Base-by-base conservation (phyloP, 106 monocot genomes). In the Platanthera guangdongensis region DNA sequence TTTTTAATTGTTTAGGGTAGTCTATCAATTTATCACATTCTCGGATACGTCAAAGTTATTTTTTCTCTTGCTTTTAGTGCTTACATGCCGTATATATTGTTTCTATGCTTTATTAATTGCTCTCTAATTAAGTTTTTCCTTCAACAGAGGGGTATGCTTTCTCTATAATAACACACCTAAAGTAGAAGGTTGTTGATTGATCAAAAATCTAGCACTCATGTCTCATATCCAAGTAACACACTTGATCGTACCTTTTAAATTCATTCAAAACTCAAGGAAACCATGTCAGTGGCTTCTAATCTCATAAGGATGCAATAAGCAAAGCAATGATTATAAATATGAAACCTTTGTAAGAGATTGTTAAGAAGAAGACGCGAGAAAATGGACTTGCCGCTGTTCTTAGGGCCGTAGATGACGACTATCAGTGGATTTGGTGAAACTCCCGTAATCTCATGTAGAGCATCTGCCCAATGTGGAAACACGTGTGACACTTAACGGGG, bases 81-180 rank as follows among this genome's bases (percentile, higher is more conserved):
- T 25, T 25, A 25, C 25, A 25, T 25, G 25, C 25, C 25, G 25
- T 25, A 25, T 25, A 25, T 25, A 25, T 25, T 25, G 25, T 25
- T 25, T 25, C 25, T 25, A 25, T 25, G 25, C 25, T 60, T 54
- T 65, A 3, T 65, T 79, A 7, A 47, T 57, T 32, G 16, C 16
- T 54, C n/a, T 28, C 18, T 78, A 53, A 39, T 39, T 45, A 12
- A 18, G 47, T 57, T 63, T 49, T 74, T 79, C 68, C 46, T 85
- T 11, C 21, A 71, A 82, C 74, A 95, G 99, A 94, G 99, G 99
- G 99, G 99, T 22, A 99, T 99, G 99, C 94, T 99, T 81, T 99
- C 94, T 64, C 99, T 94, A 22, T 99, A 94, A 94, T 90, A 94
- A 99, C 75, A 99, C 99, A 71, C 99, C 99, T 57, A 94, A 99